These are phyloP conservation scores for Neurospora sp. DNA, from an alignment of 2,329 filamentous ascomycete species.

Conservation along the genomic window DNA sequence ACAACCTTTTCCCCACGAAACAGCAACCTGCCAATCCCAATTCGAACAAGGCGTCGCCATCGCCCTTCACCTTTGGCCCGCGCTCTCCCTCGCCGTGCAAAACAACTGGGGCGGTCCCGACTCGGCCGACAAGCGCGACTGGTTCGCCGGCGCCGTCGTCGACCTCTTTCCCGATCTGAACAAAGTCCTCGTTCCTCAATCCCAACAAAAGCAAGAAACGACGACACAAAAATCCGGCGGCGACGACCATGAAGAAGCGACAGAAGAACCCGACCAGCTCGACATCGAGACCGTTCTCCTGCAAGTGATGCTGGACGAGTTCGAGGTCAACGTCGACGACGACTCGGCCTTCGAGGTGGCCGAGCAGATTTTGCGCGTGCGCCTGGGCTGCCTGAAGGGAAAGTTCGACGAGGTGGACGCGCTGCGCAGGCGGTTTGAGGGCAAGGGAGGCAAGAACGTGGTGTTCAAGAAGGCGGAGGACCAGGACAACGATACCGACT, in stretches of 20 bases:
- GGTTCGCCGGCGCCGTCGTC: slow-evolving; percentile 82
- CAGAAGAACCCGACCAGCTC: slow-evolving; percentile 54
- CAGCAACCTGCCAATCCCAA: slow-evolving; percentile 46
- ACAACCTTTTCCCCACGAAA: too few relatives aligned
- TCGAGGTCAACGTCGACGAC: slow-evolving; percentile 87
- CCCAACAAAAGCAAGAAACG: slow-evolving; percentile 12
- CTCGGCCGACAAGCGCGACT: slow-evolving; percentile 82
- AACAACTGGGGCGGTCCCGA: slow-evolving; percentile 83
- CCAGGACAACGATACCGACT: slow-evolving; percentile 49
- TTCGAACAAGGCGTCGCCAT: slow-evolving; percentile 87
- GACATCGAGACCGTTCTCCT: slow-evolving; percentile 79
- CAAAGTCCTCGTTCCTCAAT: slow-evolving; percentile 23
- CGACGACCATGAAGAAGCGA: slow-evolving; percentile 8
- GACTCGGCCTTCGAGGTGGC: slow-evolving; percentile 71
- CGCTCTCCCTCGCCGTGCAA: slow-evolving; percentile 76
- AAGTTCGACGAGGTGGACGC: slow-evolving; percentile 55
- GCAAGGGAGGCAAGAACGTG: slow-evolving; percentile 49
- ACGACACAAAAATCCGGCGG: slow-evolving; percentile 13
- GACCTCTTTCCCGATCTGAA: slow-evolving; percentile 68
- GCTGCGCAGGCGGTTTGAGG: slow-evolving; percentile 54
- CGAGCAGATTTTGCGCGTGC: slow-evolving; percentile 58
- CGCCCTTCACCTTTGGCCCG: slow-evolving; percentile 77
- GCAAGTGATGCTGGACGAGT: slow-evolving; percentile 92
- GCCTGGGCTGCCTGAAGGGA: slow-evolving; percentile 54
- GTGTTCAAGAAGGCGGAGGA: slow-evolving; percentile 47